Percentiles rank a stretch among this genome's conserved stretches.
Conservation (phyloP, 345 rosid genomes). For the Citrus mangshanensis region DNA sequence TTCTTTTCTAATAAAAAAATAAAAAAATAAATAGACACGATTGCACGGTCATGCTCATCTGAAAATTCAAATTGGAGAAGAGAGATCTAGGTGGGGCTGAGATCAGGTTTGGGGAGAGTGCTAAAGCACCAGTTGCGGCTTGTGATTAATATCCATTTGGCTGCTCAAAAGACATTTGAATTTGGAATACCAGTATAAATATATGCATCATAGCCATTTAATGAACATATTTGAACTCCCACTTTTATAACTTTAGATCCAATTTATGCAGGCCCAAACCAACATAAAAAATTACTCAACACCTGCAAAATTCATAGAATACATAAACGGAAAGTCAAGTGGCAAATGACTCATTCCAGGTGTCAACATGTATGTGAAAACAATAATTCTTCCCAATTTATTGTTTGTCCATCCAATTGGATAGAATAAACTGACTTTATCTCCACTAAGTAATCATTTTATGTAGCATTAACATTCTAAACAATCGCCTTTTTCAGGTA, state of each 20-base stretch:
- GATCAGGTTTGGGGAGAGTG: neutral
- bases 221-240: neutral
- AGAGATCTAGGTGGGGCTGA: neutral
- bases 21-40: too few species aligned
- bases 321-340: constrained; percentile 12
- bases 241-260: neutral
- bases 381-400: neutral
- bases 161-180: neutral
- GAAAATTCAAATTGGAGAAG: neutral
- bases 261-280: constrained; percentile 26
- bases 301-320: constrained; percentile 31
- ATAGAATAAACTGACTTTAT: neutral
- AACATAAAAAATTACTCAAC: constrained; percentile 17
- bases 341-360: constrained; percentile 22
- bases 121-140: neutral
- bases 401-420: neutral
- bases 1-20: too few species aligned
- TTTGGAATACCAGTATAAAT: neutral
- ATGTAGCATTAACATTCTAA: constrained; percentile 1
- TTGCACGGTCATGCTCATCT: neutral
- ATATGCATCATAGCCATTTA: neutral
- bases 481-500: constrained; percentile 31
- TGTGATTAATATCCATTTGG: neutral
- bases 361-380: constrained; percentile 36
- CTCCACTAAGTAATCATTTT: neutral